phyloP scores from a whole-genome alignment of 2,329 filamentous ascomycete genomes.

The Cryphonectria nitschkei region DNA sequence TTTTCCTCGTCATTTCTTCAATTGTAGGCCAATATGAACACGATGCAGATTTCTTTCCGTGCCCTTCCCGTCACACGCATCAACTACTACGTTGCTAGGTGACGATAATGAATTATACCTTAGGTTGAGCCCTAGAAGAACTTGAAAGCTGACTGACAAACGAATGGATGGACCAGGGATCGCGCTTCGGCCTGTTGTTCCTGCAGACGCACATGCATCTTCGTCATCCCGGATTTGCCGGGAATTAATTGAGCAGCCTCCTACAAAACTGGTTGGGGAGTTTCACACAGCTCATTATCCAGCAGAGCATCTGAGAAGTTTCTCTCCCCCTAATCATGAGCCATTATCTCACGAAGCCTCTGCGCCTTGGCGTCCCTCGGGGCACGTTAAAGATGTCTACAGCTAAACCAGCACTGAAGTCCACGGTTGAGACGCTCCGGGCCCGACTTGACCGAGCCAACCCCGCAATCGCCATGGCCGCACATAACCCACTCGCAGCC shows the following conservation, averaged over 20 bases:
- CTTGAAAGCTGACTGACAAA: neutral
- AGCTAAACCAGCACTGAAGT: neutral
- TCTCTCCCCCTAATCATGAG: neutral
- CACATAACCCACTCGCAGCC: neutral
- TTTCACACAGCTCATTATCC: neutral
- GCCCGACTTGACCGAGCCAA: neutral
- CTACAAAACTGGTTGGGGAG: neutral
- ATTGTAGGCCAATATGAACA: neutral
- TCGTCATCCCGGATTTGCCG: neutral
- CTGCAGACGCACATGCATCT: neutral
- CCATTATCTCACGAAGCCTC: neutral
- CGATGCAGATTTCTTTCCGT: too few relatives aligned
- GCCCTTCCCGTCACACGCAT: too few relatives aligned
- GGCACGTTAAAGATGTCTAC: neutral
- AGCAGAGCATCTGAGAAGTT: neutral
- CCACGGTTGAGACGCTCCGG: neutral
- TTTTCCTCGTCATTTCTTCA: neutral
- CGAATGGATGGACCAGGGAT: neutral
- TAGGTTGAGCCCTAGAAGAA: neutral
- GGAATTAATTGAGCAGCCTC: neutral
- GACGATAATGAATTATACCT: too few relatives aligned
- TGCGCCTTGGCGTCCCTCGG: neutral
- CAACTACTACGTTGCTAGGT: too few relatives aligned
- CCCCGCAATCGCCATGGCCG: slow-evolving; percentile 8
- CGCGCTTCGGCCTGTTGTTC: neutral